phyloP scores from a whole-genome alignment of 2,329 filamentous ascomycete species.

The Pezicula neosporulosa region DNA sequence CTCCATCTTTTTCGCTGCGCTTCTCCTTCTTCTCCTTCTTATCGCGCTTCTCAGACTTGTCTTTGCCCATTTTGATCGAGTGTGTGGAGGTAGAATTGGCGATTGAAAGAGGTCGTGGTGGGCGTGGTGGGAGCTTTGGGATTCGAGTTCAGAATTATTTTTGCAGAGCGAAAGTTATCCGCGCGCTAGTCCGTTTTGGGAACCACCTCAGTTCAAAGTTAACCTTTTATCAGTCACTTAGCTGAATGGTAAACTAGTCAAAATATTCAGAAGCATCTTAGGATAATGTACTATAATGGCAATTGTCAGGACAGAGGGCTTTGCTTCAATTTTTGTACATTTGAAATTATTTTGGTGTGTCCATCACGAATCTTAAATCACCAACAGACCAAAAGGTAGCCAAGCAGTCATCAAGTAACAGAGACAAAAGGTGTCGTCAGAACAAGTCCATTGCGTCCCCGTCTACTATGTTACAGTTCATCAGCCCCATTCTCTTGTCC shows the following conservation, averaged over 20 bases:
- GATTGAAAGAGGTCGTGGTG: not conserved
- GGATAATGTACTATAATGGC: too few species aligned
- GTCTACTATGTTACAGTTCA: conserved; percentile 26
- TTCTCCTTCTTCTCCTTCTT: conserved; percentile 68
- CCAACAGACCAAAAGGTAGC: too few species aligned
- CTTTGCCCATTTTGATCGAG: conserved; percentile 4
- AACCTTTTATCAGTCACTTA: too few species aligned
- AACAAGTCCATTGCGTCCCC: conserved; percentile 18
- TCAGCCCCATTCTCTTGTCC: conserved; percentile 7
- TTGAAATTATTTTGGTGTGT: too few species aligned
- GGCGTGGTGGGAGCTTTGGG: not conserved
- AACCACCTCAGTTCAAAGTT: too few species aligned
- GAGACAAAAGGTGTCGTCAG: conserved; percentile 1
- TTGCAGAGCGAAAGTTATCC: conserved; percentile 1
- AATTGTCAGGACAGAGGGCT: too few species aligned
- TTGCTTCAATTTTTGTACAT: too few species aligned
- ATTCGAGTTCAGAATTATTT: conserved; percentile 2
- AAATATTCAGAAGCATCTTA: too few species aligned
- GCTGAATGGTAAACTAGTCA: too few species aligned
- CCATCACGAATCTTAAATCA: too few species aligned
- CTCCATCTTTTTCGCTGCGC: conserved; percentile 39
- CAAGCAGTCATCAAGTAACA: not conserved
- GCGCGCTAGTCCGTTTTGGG: conserved; percentile 3
- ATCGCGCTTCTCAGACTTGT: conserved; percentile 4
- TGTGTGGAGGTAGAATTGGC: not conserved